Base-by-base conservation (phyloP, 257 asterid genomes). In the Salvia splendens region DNA sequence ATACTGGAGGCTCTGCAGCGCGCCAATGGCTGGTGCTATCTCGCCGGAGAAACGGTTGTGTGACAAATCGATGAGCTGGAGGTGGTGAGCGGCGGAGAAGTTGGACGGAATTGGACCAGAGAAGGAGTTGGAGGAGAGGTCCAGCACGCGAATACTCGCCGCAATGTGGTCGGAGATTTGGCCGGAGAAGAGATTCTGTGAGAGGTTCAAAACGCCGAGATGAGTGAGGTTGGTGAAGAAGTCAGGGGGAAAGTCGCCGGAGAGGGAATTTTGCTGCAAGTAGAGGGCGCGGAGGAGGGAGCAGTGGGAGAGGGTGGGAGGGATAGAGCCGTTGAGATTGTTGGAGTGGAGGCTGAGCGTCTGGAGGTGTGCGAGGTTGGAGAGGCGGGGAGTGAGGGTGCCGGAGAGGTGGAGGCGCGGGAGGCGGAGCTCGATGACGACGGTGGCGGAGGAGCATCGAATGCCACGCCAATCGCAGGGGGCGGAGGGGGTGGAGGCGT, bases 401-500 rank as follows among this genome's bases (percentile, higher is more conserved):
- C 97, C 97, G 71, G 74, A 32, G 47, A 87, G 95, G 51, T 81
- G 91, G 1, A 72, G 75, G 36, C 94, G 88, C 5, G 97, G 88
- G n/a, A 89, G 84, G 53, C 84, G 89, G 67, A 89, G 78, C 43
- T 85, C 88, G n/a, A n/a, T n/a, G 33, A 79, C 79, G 14, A 81
- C 90, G 20, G 75, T 73, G 71, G 79, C 86, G 32, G 72, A 74
- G 71, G 52, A 74, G 57, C 97, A 89, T 5, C 60, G 47, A 74
- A 89, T 68, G 78, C 97, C 97, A 20, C 70, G 67, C 97, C 97
- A 89, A 65, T 89, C 97, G 82, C 97, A 89, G 3, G 97, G 97
- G 7, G 92, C 85, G 30, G 78, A 53, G 0, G 87, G 73, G 7
- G 97, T 85, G 77, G 95, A 73, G 5, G 74, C 64, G 60, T 79